Percentiles rank a stretch among this genome's conserved stretches.
Conservation (phyloP, 495 filamentous ascomycete genomes). For the Massariosphaeria phaeospora region DNA sequence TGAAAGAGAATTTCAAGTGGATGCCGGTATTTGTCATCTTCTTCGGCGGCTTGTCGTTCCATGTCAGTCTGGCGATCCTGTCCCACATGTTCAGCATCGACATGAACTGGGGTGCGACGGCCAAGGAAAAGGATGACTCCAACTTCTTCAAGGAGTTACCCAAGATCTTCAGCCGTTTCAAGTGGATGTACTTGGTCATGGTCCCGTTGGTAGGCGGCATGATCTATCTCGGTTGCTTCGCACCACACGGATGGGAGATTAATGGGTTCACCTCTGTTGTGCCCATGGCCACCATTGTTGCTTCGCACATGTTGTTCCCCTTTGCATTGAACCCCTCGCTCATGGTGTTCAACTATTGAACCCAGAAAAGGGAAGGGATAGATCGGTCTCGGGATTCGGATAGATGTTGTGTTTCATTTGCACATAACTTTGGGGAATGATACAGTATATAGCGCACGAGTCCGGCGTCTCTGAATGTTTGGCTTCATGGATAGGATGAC, state of each 20-base stretch:
- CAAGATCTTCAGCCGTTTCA: constrained; percentile 39
- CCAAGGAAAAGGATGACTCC: constrained; percentile 51
- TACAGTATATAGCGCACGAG: too few species aligned
- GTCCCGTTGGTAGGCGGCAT: constrained; percentile 36
- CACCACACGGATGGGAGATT: constrained; percentile 40
- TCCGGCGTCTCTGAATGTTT: too few species aligned
- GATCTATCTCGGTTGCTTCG: constrained; percentile 39
- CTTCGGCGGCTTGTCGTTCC: constrained; percentile 64
- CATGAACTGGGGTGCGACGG: constrained; percentile 67
- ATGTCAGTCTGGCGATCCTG: constrained; percentile 61
- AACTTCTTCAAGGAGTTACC: constrained; percentile 37
- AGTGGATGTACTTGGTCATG: constrained; percentile 40
- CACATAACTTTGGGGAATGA: too few species aligned
- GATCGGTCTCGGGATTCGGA: too few species aligned
- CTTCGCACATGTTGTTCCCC: not conserved
- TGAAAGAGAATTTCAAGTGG: constrained; percentile 71
- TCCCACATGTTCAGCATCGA: constrained; percentile 69
- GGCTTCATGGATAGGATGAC: too few species aligned
- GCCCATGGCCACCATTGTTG: constrained; percentile 35
- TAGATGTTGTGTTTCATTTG: too few species aligned
- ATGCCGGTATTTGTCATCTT: constrained; percentile 63
- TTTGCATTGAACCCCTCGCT: constrained; percentile 1
- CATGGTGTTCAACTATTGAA: constrained; percentile 1
- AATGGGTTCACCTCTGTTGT: constrained; percentile 41
- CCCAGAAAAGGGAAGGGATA: too few species aligned